phyloP scores from a whole-genome alignment of 306 rosid species.

The Ormosia semicastrata region DNA sequence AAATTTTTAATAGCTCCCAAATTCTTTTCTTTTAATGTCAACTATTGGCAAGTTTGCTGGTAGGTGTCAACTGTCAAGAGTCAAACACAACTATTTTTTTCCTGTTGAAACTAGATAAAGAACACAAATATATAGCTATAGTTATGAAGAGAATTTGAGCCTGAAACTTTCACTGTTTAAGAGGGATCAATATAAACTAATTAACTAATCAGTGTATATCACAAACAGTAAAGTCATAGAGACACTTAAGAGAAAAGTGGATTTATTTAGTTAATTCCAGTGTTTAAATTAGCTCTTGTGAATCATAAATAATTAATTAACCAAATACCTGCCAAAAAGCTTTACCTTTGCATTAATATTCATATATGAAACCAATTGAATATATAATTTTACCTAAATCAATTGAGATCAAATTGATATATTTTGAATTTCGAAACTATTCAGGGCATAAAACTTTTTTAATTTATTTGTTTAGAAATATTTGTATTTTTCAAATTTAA shows the following conservation, averaged over 20 bases:
- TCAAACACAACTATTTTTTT: background rate
- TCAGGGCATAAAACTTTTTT: no score
- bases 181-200: background rate
- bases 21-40: background rate
- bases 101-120: no score
- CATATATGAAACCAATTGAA: no score
- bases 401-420: no score
- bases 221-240: background rate
- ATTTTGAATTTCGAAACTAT: no score
- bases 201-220: background rate
- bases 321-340: conserved; percentile 1
- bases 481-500: no score
- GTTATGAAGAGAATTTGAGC: background rate
- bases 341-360: no score
- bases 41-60: no score
- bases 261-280: background rate
- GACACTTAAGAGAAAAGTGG: background rate
- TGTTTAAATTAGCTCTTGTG: background rate
- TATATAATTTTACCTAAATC: no score
- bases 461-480: no score
- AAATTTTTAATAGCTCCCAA: background rate
- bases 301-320: background rate
- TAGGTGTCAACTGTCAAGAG: background rate
- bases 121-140: background rate
- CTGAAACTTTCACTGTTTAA: background rate